Base-by-base conservation (phyloP, 768 basidiomycete genomes). In the Lactarius quietus region DNA sequence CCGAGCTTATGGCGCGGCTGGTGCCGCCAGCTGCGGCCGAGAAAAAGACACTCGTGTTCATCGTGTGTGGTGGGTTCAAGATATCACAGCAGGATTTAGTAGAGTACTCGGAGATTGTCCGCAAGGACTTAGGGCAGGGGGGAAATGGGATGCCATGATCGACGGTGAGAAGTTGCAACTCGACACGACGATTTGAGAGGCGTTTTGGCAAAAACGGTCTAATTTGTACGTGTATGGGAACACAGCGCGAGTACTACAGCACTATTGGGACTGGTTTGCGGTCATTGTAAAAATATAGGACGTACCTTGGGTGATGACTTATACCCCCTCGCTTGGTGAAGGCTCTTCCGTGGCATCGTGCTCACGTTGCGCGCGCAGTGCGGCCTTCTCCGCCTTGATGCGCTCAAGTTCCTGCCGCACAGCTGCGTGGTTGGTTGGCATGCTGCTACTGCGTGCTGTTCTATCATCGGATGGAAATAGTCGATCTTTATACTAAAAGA, bases 41-140 rank as follows among this genome's bases (percentile, higher is more conserved):
- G n/a, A 63, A 71, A 39, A 66, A 60, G 18, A 77, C 74, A 0
- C 78, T 86, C n/a, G 84, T 89, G 1, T 88, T 88, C 73, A 78
- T 90, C 55, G 84, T 88, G 8, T 89, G 88, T 66, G 85, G 87
- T 9, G 90, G 91, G 0, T 86, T 86, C 74, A 91, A 90, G 70
- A 78, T 86, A 33, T 84, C 86, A 6, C 68, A 83, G 23, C 74
- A 78, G 7, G 88, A 88, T 3, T 73, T 85, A 57, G 72, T 52
- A 29, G 81, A 82, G 61, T 91, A 86, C 69, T 74, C 70, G 62
- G 70, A 71, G 28, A 72, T 80, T 35, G 69, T 83, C 29, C 75
- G 77, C 20, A 75, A 72, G 43, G 78, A 79, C 52, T 10, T 48
- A 31, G 52, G 20, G 41, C n/a, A 12, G 45, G 59, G 10, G 39